phyloP scores from a whole-genome alignment of 129 eudicot genomes.

The Logfia minima region DNA sequence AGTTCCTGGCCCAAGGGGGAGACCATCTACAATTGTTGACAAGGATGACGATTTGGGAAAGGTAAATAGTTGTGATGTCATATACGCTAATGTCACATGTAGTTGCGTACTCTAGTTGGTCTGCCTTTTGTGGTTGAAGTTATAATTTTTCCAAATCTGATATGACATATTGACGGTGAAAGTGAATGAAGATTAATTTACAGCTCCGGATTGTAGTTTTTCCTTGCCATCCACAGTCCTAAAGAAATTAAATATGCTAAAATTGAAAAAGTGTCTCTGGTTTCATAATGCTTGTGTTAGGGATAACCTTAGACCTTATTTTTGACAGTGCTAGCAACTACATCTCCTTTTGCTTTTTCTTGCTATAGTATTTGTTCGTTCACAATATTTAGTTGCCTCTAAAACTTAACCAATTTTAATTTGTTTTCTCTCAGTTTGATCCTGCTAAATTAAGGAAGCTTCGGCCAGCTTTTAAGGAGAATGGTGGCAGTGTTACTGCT shows the following conservation, averaged over 20 bases:
- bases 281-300: not conserved
- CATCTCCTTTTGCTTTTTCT: conserved; percentile 4
- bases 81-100: conserved; percentile 9
- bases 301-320: too few species aligned
- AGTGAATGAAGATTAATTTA: not conserved
- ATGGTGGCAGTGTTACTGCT: conserved; percentile 93
- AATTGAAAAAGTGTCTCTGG: not conserved
- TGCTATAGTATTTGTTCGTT: not conserved
- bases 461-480: conserved; percentile 85
- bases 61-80: conserved; percentile 41
- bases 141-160: not conserved
- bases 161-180: not conserved
- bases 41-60: conserved; percentile 91
- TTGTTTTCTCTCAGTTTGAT: conserved; percentile 57
- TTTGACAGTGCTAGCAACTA: not conserved
- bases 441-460: conserved; percentile 88
- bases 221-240: not conserved
- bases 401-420: not conserved
- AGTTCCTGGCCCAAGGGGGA: conserved; percentile 92
- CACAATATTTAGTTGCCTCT: not conserved
- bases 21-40: conserved; percentile 75
- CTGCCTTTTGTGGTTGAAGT: conserved; percentile 5
- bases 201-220: conserved; percentile 5
- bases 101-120: conserved; percentile 3
- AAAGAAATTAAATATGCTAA: not conserved